Conservation (phyloP, 139 green algal species). For the Medakamo hakoo region DNA sequence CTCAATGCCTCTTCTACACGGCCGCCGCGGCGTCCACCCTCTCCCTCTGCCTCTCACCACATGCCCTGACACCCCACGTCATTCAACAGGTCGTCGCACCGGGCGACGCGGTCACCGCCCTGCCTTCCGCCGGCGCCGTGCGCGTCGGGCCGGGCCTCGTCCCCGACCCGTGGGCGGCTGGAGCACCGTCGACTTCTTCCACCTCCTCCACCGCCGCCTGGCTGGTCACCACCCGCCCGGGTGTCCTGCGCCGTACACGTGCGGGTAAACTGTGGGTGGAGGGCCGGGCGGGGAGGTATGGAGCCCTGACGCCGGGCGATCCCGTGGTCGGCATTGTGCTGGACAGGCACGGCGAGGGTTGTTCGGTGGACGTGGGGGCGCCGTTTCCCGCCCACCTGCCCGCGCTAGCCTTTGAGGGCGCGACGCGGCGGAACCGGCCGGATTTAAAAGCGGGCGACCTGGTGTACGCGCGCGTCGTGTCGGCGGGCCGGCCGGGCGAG, state of each 20-base stretch:
- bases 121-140: conserved; percentile 42
- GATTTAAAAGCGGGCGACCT: conserved; percentile 50
- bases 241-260: conserved; percentile 37
- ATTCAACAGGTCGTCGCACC: conserved; percentile 50
- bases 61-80: neutral
- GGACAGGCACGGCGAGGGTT: conserved; percentile 52
- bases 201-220: no score
- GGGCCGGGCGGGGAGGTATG: conserved; percentile 45
- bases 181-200: no score
- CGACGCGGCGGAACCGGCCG: conserved; percentile 61
- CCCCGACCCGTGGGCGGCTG: no score
- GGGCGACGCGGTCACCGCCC: conserved; percentile 41
- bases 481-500: conserved; percentile 15
- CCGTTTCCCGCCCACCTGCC: conserved; percentile 51
- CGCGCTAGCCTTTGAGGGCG: conserved; percentile 64
- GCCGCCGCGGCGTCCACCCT: neutral
- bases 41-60: neutral
- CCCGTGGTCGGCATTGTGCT: conserved; percentile 50
- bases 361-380: conserved; percentile 56
- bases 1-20: no score
- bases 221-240: conserved; percentile 36
- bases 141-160: conserved; percentile 35
- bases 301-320: conserved; percentile 47
- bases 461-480: conserved; percentile 52
- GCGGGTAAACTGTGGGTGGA: conserved; percentile 55